Evolutionary conservation across 768 basidiomycete genomes (phyloP).

Genomic region (Sporobolomyces pararoseus): DNA sequence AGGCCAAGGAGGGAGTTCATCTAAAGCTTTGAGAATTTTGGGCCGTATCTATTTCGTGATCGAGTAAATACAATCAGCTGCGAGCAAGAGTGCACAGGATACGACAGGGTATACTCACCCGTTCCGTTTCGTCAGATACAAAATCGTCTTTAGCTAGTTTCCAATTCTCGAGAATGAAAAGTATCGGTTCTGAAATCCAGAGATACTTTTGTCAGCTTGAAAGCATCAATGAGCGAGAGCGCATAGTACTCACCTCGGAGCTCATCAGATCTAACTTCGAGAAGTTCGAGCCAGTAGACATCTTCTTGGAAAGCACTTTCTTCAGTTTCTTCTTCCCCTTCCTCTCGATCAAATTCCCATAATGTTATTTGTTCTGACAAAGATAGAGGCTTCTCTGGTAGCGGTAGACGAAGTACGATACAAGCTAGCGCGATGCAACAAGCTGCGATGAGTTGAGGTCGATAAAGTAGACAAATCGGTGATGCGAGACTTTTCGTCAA

Average conservation of each 20-base stretch:
- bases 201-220: background rate
- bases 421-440: constrained; percentile 37
- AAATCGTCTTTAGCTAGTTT: background rate
- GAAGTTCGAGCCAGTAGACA: constrained; percentile 10
- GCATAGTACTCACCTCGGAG: constrained; percentile 16
- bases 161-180: constrained; percentile 13
- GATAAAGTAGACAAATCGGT: constrained; percentile 43
- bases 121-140: background rate
- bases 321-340: constrained; percentile 33
- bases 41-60: background rate
- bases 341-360: constrained; percentile 17
- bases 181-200: background rate
- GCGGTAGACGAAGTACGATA: background rate
- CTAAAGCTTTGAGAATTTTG: background rate
- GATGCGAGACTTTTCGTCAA: constrained; percentile 28
- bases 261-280: constrained; percentile 8
- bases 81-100: background rate
- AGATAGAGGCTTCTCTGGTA: background rate
- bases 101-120: background rate
- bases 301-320: constrained; percentile 3
- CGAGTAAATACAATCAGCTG: background rate
- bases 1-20: background rate
- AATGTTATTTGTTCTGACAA: constrained; percentile 11
- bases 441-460: constrained; percentile 43
- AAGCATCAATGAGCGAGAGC: background rate